These are phyloP conservation scores for Trifolium dubium DNA, from an alignment of 306 rosid genomes.

Conservation along the genomic window DNA sequence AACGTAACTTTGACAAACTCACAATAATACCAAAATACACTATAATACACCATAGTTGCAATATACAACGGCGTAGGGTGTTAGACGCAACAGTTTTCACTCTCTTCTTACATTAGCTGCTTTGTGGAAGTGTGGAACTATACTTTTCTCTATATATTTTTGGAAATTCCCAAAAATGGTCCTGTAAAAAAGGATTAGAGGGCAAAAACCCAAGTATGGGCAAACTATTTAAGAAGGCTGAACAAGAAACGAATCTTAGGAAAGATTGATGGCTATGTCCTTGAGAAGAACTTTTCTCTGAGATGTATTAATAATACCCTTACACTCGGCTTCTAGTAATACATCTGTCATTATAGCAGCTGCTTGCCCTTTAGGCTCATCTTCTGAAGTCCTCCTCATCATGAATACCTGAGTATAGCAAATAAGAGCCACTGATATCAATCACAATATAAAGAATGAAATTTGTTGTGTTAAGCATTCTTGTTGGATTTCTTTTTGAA, in stretches of 20 bases:
- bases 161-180: slow-evolving; percentile 33
- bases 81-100: slow-evolving; percentile 39
- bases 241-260: slow-evolving; percentile 45
- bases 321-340: slow-evolving; percentile 71
- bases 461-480: slow-evolving; percentile 19
- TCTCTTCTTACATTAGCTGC: slow-evolving; percentile 29
- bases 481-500: slow-evolving; percentile 5
- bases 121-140: slow-evolving; percentile 39
- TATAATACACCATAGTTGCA: slow-evolving; percentile 27
- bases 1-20: too few relatives aligned
- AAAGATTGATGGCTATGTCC: slow-evolving; percentile 68
- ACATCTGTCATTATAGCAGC: slow-evolving; percentile 78
- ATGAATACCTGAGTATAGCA: slow-evolving; percentile 57
- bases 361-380: slow-evolving; percentile 75
- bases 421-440: slow-evolving; percentile 24
- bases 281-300: slow-evolving; percentile 70
- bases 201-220: slow-evolving; percentile 51
- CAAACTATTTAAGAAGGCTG: slow-evolving; percentile 20
- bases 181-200: slow-evolving; percentile 38
- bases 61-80: slow-evolving; percentile 41
- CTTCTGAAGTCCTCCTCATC: slow-evolving; percentile 74
- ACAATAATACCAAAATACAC: too few relatives aligned
- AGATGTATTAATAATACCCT: slow-evolving; percentile 70
- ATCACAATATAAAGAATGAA: slow-evolving; percentile 29
- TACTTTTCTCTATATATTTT: slow-evolving; percentile 34